Evolutionary conservation across 441 rosid genomes (phyloP), one percentile per base, ranked within the genome.

Genomic region (Theobroma grandiflorum): DNA sequence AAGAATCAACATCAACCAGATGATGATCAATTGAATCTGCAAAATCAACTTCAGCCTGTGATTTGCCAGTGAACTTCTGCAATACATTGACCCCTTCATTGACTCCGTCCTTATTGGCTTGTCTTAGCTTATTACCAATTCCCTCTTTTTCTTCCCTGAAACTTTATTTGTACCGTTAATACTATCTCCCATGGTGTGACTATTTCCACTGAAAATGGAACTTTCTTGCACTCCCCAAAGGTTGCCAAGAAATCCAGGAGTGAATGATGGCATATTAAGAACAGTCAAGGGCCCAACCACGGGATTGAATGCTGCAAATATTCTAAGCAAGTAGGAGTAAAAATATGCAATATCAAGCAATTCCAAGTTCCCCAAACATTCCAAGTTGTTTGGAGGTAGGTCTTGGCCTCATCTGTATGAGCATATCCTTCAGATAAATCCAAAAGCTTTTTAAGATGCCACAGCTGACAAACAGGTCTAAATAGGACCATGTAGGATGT

Each of bases 231-330:
- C 86, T 81, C 85, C 90, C 99, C 99, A 97, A 71, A 93, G 80
- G 77, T 83, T 84, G 79, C 84, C 84, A 84, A 95, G 87, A 85
- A 81, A 94, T 82, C 98, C 98, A 83, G 99, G 98, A 76, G 94
- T 89, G 86, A 97, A 97, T 81, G 99, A 88, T 61, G 95, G 87
- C 95, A 92, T 90, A 82, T 97, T 97, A 79, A 97, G 99, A 72
- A 95, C 88, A 84, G 97, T 93, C 86, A 95, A 87, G 6, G 93
- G 84, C 55, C 99, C 98, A 77, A 83, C 84, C 52, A 80, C 68
- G 57, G 98, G 94, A 88, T 92, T 93, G 79, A 89, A 77, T 77
- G 85, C 74, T 33, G 93, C 81, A 88, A 88, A 94, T 80, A 97
- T 90, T 87, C 98, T 91, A 84, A 97, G 91, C 89, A 94, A 87